These are phyloP conservation scores for Otatea glauca DNA, from an alignment of 176 grass and related monocot genomes.

Conservation along the genomic window DNA sequence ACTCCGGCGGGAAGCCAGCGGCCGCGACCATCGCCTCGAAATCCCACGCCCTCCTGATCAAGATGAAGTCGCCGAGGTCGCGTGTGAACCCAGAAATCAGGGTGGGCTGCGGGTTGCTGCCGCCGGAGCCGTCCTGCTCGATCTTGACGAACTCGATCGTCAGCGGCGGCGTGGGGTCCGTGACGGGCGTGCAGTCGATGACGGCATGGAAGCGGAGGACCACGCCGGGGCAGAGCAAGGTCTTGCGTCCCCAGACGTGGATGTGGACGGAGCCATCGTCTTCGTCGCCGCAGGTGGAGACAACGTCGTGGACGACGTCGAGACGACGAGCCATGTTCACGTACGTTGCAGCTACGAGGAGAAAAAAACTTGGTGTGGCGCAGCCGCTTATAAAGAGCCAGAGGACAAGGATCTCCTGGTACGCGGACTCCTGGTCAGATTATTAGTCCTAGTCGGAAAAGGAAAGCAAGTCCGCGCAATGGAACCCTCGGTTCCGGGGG, in stretches of 20 bases:
- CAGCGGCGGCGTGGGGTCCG: not conserved
- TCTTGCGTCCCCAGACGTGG: not conserved
- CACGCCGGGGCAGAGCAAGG: constrained; percentile 11
- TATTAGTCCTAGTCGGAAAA: too few species aligned
- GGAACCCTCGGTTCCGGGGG: too few species aligned
- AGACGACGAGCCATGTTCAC: not conserved
- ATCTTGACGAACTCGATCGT: constrained; percentile 24
- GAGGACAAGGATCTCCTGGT: too few species aligned
- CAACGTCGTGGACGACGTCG: not conserved
- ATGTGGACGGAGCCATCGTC: not conserved
- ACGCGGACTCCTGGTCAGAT: too few species aligned
- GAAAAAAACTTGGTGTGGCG: too few species aligned
- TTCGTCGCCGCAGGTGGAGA: not conserved
- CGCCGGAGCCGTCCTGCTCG: not conserved
- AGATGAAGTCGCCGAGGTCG: too few species aligned
- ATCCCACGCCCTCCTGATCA: too few species aligned
- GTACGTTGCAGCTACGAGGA: too few species aligned
- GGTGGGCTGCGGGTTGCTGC: not conserved
- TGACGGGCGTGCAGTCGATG: not conserved
- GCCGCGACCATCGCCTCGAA: not conserved
- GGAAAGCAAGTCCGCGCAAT: too few species aligned
- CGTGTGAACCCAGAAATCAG: not conserved
- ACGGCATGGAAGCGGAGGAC: constrained; percentile 2
- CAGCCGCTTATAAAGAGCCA: too few species aligned
- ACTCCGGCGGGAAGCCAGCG: not conserved